Evolutionary conservation across 768 basidiomycete species (phyloP).

Genomic region (Auriscalpium vulgare): DNA sequence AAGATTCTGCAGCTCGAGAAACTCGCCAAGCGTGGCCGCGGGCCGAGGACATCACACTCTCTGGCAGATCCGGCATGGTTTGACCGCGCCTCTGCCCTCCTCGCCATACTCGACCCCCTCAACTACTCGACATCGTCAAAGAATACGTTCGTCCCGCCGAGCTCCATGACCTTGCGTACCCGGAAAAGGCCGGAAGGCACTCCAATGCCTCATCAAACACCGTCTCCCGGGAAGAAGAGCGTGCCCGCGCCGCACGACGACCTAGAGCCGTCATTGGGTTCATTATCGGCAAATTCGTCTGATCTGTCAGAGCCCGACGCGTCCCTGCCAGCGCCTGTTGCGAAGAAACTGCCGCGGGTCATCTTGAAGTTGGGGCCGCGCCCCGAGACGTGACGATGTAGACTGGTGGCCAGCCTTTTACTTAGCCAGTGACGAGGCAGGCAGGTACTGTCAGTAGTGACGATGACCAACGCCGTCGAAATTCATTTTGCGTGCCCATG

Average conservation of each 20-base stretch:
- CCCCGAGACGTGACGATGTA: neutral
- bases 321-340: neutral
- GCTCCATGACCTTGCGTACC: conserved; percentile 9
- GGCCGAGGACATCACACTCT: conserved; percentile 1
- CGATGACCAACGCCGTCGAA: no score
- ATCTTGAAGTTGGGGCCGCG: conserved; percentile 13
- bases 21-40: conserved; percentile 6
- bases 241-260: neutral
- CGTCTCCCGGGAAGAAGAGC: neutral
- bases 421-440: no score
- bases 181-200: conserved; percentile 1
- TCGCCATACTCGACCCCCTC: conserved; percentile 5
- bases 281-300: neutral
- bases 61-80: conserved; percentile 6
- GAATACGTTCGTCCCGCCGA: conserved; percentile 4
- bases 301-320: conserved; percentile 2
- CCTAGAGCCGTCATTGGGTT: neutral
- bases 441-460: no score
- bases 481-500: no score
- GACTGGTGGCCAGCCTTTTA: no score
- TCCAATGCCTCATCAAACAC: neutral
- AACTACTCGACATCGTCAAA: neutral
- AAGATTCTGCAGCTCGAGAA: conserved; percentile 5
- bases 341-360: conserved; percentile 13
- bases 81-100: conserved; percentile 10